Conservation (phyloP, 1,139 yeast species). For the Suhomyces maxii region DNA sequence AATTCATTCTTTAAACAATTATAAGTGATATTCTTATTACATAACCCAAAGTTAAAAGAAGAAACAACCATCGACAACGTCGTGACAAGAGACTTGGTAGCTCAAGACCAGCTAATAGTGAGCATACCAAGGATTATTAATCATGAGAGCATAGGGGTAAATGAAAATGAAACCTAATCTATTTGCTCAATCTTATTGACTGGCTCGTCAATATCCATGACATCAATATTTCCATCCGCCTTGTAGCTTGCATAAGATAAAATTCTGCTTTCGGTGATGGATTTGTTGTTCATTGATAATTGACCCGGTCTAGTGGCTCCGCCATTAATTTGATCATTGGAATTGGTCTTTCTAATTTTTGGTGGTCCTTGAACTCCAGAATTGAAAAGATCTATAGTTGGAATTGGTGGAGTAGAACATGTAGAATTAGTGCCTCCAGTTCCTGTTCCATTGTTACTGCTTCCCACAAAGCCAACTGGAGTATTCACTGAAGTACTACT, state of each 20-base stretch:
- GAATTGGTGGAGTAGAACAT: conserved; percentile 17
- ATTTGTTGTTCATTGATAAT: conserved; percentile 29
- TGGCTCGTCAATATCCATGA: conserved; percentile 19
- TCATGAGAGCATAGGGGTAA: too few species aligned
- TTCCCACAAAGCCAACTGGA: conserved; percentile 7
- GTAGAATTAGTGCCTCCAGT: conserved; percentile 13
- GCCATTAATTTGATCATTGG: conserved; percentile 24
- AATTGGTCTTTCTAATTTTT: conserved; percentile 26
- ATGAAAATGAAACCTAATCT: conserved; percentile 5
- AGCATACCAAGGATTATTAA: not conserved
- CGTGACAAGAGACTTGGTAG: not conserved
- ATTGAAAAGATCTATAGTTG: conserved; percentile 5
- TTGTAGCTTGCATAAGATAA: conserved; percentile 11
- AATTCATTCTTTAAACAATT: not conserved
- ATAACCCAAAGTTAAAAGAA: not conserved
- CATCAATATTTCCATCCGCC: conserved; percentile 8
- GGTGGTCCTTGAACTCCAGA: conserved; percentile 18
- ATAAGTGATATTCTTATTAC: not conserved
- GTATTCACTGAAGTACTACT: conserved; percentile 13
- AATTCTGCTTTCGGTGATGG: conserved; percentile 37
- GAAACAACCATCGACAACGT: not conserved
- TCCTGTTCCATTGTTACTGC: conserved; percentile 9
- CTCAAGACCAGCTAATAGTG: not conserved
- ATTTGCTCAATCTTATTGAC: conserved; percentile 14
- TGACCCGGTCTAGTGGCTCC: conserved; percentile 32